These are phyloP conservation scores for Fusarium circinatum DNA, from an alignment of 2,329 filamentous ascomycete genomes.

Conservation along the genomic window DNA sequence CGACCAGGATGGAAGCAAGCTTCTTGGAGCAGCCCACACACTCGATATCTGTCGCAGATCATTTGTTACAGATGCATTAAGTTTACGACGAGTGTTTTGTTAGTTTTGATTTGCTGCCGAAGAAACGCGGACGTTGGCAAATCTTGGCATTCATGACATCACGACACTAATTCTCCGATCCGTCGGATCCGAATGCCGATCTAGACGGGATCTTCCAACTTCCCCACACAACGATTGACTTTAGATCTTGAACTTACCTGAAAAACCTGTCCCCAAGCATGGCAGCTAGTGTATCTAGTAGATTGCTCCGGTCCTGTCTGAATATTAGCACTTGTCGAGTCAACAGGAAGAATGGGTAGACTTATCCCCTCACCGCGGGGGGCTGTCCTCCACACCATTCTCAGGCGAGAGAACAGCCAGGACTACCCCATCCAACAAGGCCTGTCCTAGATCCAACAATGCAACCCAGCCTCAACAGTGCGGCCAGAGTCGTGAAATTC, in stretches of 20 bases:
- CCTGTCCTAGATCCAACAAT: constrained; percentile 40
- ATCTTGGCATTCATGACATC: constrained; percentile 30
- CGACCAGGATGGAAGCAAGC: constrained; percentile 20
- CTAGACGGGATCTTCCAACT: constrained; percentile 1
- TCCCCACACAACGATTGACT: constrained; percentile 10
- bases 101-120: neutral
- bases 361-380: constrained; percentile 62
- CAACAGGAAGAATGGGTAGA: constrained; percentile 41
- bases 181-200: constrained; percentile 11
- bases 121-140: neutral
- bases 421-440: constrained; percentile 51
- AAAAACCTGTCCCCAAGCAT: neutral
- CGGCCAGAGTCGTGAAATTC: constrained; percentile 8
- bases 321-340: constrained; percentile 43
- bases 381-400: constrained; percentile 61
- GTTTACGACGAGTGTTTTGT: neutral
- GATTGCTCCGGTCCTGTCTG: constrained; percentile 27
- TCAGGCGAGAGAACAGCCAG: constrained; percentile 62
- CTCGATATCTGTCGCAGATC: neutral
- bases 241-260: neutral
- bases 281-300: neutral
- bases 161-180: constrained; percentile 7
- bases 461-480: constrained; percentile 33
- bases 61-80: constrained; percentile 17
- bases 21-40: constrained; percentile 19